Base-by-base conservation (phyloP, 495 filamentous ascomycete species). In the Patellaria atrata region DNA sequence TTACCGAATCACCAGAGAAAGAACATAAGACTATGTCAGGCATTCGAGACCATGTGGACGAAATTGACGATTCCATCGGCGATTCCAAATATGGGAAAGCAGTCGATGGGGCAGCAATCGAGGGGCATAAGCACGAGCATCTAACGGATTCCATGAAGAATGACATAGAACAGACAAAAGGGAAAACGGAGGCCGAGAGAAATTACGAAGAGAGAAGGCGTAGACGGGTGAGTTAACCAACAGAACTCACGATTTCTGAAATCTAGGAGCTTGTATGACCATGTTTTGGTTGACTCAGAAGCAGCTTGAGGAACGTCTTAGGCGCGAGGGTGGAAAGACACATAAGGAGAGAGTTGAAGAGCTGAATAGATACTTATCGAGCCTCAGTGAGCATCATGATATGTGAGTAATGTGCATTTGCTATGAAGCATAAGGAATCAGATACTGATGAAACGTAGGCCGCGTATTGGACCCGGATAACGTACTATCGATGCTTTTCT, bases 301-400 rank as follows among this genome's bases (percentile, higher is more conserved):
- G n/a, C n/a, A 70, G 65, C 58, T 74, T 41, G 65, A 72, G 46
- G 79, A 97, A 57, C 67, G 85, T 22, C 64, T 92, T 20, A 72
- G 80, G 53, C 68, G 78, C 18, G 82, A 85, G 47, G 81, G 84
- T 16, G 65, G 80, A 47, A 97, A 96, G 68, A 91, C 85, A 25
- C 89, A 97, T 52, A 97, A 96, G 56, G 77, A 97, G 65, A 75
- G 81, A 1, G 89, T 97, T 27, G 85, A 97, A 56, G 85, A 93
- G 55, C 63, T 94, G 42, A 97, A 97, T 55, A 80, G 82, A 51
- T 92, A 94, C 52, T 62, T 97, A 26, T 85, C 79, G 41, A 75
- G 75, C 41, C 59, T 97, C 52, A 92, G 82, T 58, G 89, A 97
- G 59, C 89, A 97, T 57, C 89, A 97, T 53, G 89, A 97, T 53